Base-by-base conservation (phyloP, 306 rosid species). In the Hylodesmum podocarpum region DNA sequence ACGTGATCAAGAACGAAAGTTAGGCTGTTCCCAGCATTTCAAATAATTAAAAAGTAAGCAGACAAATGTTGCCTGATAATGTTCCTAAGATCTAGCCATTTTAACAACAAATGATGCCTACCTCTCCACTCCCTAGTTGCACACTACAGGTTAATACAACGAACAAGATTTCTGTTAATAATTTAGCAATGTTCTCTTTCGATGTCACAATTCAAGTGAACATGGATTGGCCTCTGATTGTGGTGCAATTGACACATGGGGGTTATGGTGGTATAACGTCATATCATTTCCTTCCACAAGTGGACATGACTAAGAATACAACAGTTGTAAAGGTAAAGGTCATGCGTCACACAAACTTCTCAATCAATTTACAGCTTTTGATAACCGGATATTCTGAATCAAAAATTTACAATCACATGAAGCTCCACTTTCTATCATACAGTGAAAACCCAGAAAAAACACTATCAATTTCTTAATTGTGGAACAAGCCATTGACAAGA, bases 321-420 rank as follows among this genome's bases (percentile, higher is more conserved):
- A 59, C 70, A 73, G 70, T 55, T 53, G 79, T 43, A 37, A 49
- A 33, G 67, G 25, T 61, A 29, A 25, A 46, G 62, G 36, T 22
- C 57, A 24, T 29, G 27, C 21, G 31, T 78, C 79, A 55, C 80
- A 72, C 53, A 74, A 59, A 58, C 16, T 75, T 82, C 74, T 75
- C 78, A 71, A 66, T 73, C 46, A 82, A 82, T 82, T 49, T 82
- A 79, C 84, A 81, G 58, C 33, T 24, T 77, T 70, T 78, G 58
- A 37, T 70, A 28, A 81, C 61, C 12, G 84, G 82, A 65, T 74
- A 78, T 75, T 65, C 53, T 47, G 49, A 76, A 66, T 76, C 82
- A 76, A 71, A 57, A 58, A 27, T 58, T 58, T n/a, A n/a, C 69
- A 75, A 71, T 76, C 76, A 85, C 84, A 82, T 47, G 21, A 69